phyloP scores from a whole-genome alignment of 345 rosid species.

The Salix dunnii region DNA sequence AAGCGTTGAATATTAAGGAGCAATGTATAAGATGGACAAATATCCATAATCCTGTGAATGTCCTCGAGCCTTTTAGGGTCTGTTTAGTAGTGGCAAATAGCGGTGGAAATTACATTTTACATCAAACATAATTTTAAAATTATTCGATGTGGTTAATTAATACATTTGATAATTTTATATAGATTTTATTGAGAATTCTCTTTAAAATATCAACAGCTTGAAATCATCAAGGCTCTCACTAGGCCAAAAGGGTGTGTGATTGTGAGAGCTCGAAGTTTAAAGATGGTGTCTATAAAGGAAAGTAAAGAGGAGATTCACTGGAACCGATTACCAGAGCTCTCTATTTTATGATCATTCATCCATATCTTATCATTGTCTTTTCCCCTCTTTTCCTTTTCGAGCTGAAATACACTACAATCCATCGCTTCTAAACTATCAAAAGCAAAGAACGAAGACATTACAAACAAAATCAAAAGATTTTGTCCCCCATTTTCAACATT shows the following conservation, averaged over 20 bases:
- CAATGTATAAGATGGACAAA: background rate
- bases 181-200: too few species aligned
- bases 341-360: background rate
- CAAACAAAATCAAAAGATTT: slow-evolving; percentile 37
- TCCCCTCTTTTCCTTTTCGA: slow-evolving; percentile 3
- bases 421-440: slow-evolving; percentile 26
- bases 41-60: background rate
- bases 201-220: background rate
- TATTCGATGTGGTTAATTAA: too few species aligned
- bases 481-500: slow-evolving; percentile 41
- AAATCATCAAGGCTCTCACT: background rate
- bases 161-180: too few species aligned
- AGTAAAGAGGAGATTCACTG: slow-evolving; percentile 20
- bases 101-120: too few species aligned
- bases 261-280: slow-evolving; percentile 18
- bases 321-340: slow-evolving; percentile 14
- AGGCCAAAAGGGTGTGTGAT: slow-evolving; percentile 25
- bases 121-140: too few species aligned
- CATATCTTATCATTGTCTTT: slow-evolving; percentile 13
- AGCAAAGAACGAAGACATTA: slow-evolving; percentile 34
- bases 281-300: slow-evolving; percentile 16
- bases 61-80: background rate
- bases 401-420: slow-evolving; percentile 31
- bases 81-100: too few species aligned
- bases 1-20: background rate